phyloP scores from a whole-genome alignment of 2,329 filamentous ascomycete species.

The Fusarium falciforme region DNA sequence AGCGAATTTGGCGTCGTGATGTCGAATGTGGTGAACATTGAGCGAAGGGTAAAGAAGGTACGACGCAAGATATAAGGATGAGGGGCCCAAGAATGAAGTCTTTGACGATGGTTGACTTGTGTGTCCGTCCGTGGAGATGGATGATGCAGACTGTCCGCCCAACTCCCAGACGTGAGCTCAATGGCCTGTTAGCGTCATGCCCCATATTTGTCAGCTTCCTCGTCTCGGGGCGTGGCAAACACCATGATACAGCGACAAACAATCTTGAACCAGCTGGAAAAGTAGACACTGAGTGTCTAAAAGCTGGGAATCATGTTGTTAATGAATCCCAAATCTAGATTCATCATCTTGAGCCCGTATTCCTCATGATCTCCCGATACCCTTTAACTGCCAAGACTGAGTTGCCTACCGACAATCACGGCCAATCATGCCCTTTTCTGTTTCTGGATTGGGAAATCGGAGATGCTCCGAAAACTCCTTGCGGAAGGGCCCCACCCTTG shows the following conservation, averaged over 20 bases:
- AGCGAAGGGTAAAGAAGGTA: background rate
- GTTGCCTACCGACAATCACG: background rate
- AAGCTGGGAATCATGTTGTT: rapidly evolving
- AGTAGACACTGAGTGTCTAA: background rate
- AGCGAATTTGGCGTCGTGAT: constrained; percentile 30
- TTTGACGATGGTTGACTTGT: background rate
- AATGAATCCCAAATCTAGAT: background rate
- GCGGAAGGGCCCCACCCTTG: background rate
- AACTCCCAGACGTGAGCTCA: background rate
- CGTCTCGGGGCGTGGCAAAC: background rate
- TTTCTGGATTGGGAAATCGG: constrained; percentile 35
- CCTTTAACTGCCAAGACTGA: background rate
- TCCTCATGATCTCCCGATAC: no score
- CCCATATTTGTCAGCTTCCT: background rate
- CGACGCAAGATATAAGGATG: background rate
- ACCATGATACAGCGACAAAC: background rate
- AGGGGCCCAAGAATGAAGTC: background rate
- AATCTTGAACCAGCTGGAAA: background rate
- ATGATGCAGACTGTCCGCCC: background rate
- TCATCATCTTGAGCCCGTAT: background rate
- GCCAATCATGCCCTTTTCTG: constrained; percentile 28
- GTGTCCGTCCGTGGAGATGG: background rate
- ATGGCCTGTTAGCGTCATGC: background rate
- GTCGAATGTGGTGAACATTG: constrained; percentile 42
- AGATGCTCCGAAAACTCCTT: constrained; percentile 43